Evolutionary conservation across 345 rosid genomes (phyloP).

Genomic region (Conringia planisiliqua): DNA sequence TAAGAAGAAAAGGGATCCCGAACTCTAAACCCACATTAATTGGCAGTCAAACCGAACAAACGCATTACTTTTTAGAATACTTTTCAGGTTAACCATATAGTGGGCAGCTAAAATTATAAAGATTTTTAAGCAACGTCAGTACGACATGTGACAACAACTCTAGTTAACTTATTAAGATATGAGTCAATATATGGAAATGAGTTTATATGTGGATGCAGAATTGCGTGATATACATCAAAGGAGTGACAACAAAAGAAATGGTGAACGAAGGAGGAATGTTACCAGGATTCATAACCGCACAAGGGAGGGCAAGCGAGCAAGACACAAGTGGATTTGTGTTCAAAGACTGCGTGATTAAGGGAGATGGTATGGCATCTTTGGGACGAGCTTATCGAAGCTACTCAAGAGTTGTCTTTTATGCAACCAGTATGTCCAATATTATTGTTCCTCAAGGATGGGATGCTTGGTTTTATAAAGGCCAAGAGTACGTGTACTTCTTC

Average conservation of each 20-base stretch:
- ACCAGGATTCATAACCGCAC: conserved; percentile 44
- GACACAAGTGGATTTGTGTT: conserved; percentile 40
- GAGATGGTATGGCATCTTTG: conserved; percentile 28
- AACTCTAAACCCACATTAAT: not conserved
- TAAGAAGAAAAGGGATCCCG: too few relatives aligned
- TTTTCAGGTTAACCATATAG: too few relatives aligned
- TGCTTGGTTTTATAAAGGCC: conserved; percentile 31
- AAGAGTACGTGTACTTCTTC: conserved; percentile 36
- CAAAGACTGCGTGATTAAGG: conserved; percentile 16
- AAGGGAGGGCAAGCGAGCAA: conserved; percentile 13
- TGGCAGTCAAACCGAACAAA: too few relatives aligned
- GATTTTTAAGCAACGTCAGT: not conserved
- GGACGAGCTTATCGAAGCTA: conserved; percentile 44
- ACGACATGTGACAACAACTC: not conserved
- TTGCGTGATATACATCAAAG: conserved; percentile 15
- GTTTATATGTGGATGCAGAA: conserved; percentile 6
- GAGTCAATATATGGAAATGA: not conserved
- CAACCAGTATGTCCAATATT: conserved; percentile 8
- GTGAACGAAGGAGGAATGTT: not conserved
- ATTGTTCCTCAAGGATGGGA: conserved; percentile 45
- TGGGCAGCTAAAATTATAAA: too few relatives aligned
- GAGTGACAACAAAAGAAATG: not conserved
- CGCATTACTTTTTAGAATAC: too few relatives aligned
- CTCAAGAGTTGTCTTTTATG: conserved; percentile 41
- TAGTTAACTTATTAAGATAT: not conserved